A percentile compares a stretch with the other conserved stretches of the same genome.
Conservation (phyloP, 2,329 filamentous ascomycete genomes). For the Thielaviopsis populi region DNA sequence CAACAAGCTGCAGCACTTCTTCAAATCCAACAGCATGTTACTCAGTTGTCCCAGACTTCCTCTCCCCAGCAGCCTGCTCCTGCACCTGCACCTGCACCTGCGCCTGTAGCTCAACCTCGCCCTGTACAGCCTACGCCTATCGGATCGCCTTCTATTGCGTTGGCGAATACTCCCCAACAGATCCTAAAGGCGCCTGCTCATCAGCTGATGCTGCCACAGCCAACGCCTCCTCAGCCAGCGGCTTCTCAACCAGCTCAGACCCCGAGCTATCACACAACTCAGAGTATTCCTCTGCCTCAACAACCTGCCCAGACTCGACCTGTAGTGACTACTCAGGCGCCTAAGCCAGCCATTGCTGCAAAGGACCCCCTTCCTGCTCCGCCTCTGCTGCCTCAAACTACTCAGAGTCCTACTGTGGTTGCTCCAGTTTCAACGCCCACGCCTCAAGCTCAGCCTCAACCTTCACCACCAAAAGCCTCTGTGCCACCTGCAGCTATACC, state of each 20-base stretch:
- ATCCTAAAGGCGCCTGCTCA: slow-evolving; percentile 5
- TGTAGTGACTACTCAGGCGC: background rate
- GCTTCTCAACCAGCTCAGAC: background rate
- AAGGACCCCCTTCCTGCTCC: background rate
- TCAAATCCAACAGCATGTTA: slow-evolving; percentile 13
- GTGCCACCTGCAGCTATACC: background rate
- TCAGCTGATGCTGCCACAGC: slow-evolving; percentile 10
- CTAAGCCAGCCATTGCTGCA: background rate
- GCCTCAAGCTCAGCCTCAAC: background rate
- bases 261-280: background rate
- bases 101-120: background rate
- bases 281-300: background rate
- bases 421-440: background rate
- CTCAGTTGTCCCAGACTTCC: slow-evolving; percentile 10
- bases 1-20: slow-evolving; percentile 12
- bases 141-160: background rate
- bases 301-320: background rate
- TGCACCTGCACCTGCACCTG: background rate
- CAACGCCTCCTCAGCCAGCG: slow-evolving; percentile 1
- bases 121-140: background rate
- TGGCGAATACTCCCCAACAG: background rate
- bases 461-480: background rate
- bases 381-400: slow-evolving; percentile 3
- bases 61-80: background rate
- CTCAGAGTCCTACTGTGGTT: background rate